Conservation (phyloP, 1,284 basidiomycete species). For the Pseudozyma tsukubaensis region DNA sequence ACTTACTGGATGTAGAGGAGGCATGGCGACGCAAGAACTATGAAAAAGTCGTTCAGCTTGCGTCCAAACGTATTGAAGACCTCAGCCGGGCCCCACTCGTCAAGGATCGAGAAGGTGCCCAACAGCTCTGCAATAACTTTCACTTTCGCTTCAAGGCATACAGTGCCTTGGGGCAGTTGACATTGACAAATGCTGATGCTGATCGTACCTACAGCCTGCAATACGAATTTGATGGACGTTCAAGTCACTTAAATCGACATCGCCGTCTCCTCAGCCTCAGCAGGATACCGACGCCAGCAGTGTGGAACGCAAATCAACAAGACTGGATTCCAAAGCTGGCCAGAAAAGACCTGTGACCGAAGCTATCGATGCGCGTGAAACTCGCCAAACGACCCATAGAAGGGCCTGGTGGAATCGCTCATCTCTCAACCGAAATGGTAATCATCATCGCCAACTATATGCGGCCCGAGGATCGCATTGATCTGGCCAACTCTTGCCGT, state of each 20-base stretch:
- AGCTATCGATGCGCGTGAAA: too few relatives aligned
- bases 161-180: constrained; percentile 9
- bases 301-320: background rate
- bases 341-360: too few relatives aligned
- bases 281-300: background rate
- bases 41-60: constrained; percentile 13
- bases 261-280: background rate
- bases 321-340: too few relatives aligned
- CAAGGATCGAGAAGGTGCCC: constrained; percentile 9
- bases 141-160: constrained; percentile 15
- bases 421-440: constrained; percentile 15
- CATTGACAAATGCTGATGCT: constrained; percentile 7
- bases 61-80: constrained; percentile 10
- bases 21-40: constrained; percentile 7
- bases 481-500: constrained; percentile 16
- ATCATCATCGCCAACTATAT: constrained; percentile 7
- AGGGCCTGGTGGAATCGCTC: too few relatives aligned
- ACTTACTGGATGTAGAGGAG: constrained; percentile 4
- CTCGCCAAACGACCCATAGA: too few relatives aligned
- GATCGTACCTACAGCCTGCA: constrained; percentile 9
- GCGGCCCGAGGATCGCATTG: constrained; percentile 15
- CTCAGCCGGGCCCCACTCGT: constrained; percentile 7
- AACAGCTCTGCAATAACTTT: constrained; percentile 10
- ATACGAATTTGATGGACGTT: constrained; percentile 6
- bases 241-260: constrained; percentile 10